phyloP scores from a whole-genome alignment of 495 filamentous ascomycete species.

The Bacidia gigantensis region DNA sequence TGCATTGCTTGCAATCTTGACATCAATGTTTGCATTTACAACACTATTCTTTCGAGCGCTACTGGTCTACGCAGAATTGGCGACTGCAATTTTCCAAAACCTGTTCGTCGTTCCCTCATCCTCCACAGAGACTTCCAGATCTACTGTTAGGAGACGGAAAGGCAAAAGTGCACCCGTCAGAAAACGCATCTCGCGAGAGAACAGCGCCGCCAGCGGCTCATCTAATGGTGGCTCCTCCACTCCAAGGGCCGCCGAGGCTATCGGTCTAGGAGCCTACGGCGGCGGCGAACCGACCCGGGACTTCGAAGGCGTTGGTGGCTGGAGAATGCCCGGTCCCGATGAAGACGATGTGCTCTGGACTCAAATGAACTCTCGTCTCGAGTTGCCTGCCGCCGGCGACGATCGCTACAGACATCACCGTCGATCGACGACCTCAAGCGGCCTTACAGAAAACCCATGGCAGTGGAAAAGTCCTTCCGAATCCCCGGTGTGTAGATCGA shows the following conservation, averaged over 20 bases:
- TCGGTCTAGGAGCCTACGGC: slow-evolving; percentile 19
- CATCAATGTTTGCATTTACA: slow-evolving; percentile 49
- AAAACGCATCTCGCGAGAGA: slow-evolving; percentile 11
- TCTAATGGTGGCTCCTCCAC: slow-evolving; percentile 13
- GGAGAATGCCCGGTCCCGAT: slow-evolving; percentile 35
- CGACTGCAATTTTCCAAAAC: slow-evolving; percentile 41
- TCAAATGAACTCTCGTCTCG: slow-evolving; percentile 57
- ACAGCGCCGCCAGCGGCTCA: slow-evolving; percentile 15
- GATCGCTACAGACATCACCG: slow-evolving; percentile 12
- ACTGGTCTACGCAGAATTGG: slow-evolving; percentile 58
- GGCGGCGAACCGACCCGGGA: slow-evolving; percentile 43
- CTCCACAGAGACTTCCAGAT: slow-evolving; percentile 22
- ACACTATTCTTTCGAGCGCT: slow-evolving; percentile 50
- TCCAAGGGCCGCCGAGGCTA: slow-evolving; percentile 8
- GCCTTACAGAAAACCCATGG: slow-evolving; percentile 3
- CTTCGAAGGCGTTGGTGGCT: slow-evolving; percentile 79
- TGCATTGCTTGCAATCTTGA: slow-evolving; percentile 52
- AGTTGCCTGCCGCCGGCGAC: slow-evolving; percentile 35
- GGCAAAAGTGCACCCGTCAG: slow-evolving; percentile 16
- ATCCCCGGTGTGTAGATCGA: slow-evolving; percentile 8
- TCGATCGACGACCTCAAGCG: slow-evolving; percentile 16
- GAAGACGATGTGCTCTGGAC: slow-evolving; percentile 54
- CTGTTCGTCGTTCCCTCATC: slow-evolving; percentile 35
- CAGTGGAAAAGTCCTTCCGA: slow-evolving; percentile 2
- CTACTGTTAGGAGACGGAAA: slow-evolving; percentile 23